Evolutionary conservation across 2,329 filamentous ascomycete species (phyloP), one percentile per base, ranked within the genome.

Genomic region (Leptographium procerum): DNA sequence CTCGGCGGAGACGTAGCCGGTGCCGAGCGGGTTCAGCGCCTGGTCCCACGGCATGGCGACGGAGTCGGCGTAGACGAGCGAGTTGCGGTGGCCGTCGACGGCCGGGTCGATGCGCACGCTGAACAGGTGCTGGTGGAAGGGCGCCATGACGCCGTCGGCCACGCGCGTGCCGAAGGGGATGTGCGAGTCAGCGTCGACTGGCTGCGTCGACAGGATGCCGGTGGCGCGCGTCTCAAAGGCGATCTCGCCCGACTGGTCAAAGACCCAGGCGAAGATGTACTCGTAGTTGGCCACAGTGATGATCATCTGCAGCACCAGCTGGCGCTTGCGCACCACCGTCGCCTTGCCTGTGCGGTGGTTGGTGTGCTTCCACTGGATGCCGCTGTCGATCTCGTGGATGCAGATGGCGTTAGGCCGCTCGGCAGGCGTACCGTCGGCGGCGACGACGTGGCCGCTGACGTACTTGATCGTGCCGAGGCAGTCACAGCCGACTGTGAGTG

Each of bases 91-190:
- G 0, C 82, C 82, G 63, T 86, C 83, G 50, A 86, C 72, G 1
- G 80, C 78, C 0, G 83, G 82, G 63, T 88, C 85, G 55, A 88
- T 81, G 1, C 85, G 77, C 40, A 83, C 69, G 26, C 74, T 78
- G 66, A 89, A 88, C 47, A 88, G 75, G 69, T 88, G 85, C 66
- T 89, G 86, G 63, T 88, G 85, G 67, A 86, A 84, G 60, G 83
- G 82, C 0, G 85, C 86, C 2, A 88, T 70, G 0, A 84, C 80
- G 0, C 85, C 85, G 0, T 81, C 78, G 0, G 75, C 74, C 1
- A 89, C 84, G 1, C 85, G 72, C 59, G 80, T 87, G 24, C 83
- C 83, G 66, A 77, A 86, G 3, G 67, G 64, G 24, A 40, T n/a
- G 65, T 76, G 79, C 63, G 80, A 77, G 65, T 70, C 78, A 5